Conservation (phyloP, 345 rosid species). For the Eucalyptus curtisii region DNA sequence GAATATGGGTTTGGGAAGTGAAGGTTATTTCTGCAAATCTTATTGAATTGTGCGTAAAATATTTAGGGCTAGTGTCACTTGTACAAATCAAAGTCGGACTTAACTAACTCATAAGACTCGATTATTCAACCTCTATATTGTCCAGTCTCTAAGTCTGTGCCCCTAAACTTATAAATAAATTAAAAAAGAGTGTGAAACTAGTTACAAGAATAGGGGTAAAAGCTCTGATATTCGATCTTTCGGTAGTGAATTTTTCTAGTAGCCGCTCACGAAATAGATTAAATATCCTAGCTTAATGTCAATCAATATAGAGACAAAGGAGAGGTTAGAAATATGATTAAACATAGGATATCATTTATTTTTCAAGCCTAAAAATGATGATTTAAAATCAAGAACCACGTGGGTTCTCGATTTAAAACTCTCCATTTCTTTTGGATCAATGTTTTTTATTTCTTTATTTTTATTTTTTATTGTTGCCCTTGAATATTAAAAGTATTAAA, state of each 20-base stretch:
- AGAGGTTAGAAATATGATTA: neutral
- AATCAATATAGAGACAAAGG: neutral
- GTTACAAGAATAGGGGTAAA: neutral
- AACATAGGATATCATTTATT: neutral
- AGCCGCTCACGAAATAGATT: neutral
- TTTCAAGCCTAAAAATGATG: neutral
- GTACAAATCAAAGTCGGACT: neutral
- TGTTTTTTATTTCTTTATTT: neutral
- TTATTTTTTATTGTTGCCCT: neutral
- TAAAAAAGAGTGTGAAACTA: neutral
- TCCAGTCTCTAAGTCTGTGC: neutral
- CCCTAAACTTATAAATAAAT: neutral
- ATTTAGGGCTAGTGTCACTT: neutral
- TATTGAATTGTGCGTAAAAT: rapidly evolving
- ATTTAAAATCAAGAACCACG: neutral
- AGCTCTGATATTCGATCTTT: neutral
- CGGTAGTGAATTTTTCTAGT: rapidly evolving
- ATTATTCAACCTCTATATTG: neutral
- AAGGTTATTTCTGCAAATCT: neutral
- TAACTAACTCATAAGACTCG: rapidly evolving
- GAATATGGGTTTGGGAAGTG: neutral
- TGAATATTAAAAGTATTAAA: neutral
- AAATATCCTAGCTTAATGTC: neutral
- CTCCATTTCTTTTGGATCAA: neutral
- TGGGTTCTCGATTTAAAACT: neutral